Base-by-base conservation (phyloP, 768 basidiomycete genomes). In the Lactifluus subvellereus region DNA sequence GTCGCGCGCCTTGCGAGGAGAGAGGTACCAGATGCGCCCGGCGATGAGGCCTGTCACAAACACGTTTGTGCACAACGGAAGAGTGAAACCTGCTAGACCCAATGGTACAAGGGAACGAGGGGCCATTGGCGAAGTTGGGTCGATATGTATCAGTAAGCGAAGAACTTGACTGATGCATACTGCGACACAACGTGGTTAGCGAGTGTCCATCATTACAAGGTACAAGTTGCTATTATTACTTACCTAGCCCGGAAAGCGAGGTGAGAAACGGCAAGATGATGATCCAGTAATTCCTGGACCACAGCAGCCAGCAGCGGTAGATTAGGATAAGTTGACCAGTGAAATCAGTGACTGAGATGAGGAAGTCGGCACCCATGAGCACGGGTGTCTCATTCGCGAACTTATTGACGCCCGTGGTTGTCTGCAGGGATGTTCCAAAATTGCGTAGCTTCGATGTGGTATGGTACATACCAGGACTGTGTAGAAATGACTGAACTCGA, bases 271-370 rank as follows among this genome's bases (percentile, higher is more conserved):
- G 79, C 2, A 78, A 51, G 27, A 76, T 43, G 32, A 74, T 53
- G 40, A 79, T 49, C 60, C 69, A 72, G 59, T 72, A 72, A 42
- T 72, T 75, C 55, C 63, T 68, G 1, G 66, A 71, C 77, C 78
- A 80, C 49, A 80, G 51, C 62, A 76, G 66, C 73, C 75, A 80
- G 68, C 76, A 78, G 38, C 79, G 79, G 59, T 78, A 79, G 33
- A 77, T 65, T 38, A 78, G 72, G 51, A 74, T 63, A 40, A 72
- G 16, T 66, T 77, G 71, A 1, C 76, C 77, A 22, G 75, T 35
- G 43, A 78, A 71, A 64, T 77, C 76, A 0, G 72, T 69, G 38
- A 77, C 52, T 1, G 76, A 75, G 58, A 77, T 71, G 47, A 78
- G 62, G 22, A 75, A 62, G 66, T 77, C 76, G 4, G 76, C 75